These are phyloP conservation scores for Paramecium sexaurelia DNA, from an alignment of 73 alveolate species.

Conservation along the genomic window DNA sequence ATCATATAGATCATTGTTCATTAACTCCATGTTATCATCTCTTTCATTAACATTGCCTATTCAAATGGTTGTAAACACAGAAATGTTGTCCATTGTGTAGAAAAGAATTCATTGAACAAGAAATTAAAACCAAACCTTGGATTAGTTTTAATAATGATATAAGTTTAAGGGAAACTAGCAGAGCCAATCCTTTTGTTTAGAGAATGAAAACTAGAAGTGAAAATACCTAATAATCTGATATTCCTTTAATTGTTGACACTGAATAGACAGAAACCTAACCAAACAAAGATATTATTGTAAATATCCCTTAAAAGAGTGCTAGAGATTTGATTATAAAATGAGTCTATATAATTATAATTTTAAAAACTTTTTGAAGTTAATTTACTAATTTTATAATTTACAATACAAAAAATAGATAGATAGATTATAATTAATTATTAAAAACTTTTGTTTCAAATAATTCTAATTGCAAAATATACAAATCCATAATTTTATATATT, in stretches of 20 bases:
- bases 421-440: too few relatives aligned
- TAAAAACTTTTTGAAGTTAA: not conserved
- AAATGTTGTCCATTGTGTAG: constrained; percentile 49
- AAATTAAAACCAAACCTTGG: constrained; percentile 22
- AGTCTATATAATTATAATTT: not conserved
- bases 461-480: too few relatives aligned
- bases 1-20: constrained; percentile 19
- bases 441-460: too few relatives aligned
- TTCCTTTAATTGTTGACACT: not conserved
- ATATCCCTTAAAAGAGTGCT: not conserved
- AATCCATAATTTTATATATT: too few relatives aligned
- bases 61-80: constrained; percentile 21
- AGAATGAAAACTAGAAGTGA: constrained; percentile 56
- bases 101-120: not conserved
- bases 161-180: constrained; percentile 1
- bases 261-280: not conserved
- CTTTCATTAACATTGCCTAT: constrained; percentile 49
- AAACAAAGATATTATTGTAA: not conserved
- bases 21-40: constrained; percentile 54
- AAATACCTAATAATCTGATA: constrained; percentile 17
- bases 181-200: constrained; percentile 15
- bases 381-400: not conserved
- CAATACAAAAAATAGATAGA: too few relatives aligned
- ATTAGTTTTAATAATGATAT: constrained; percentile 27
- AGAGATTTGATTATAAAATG: constrained; percentile 11